Conservation (phyloP, 768 basidiomycete genomes). For the Nidularia pulvinata region DNA sequence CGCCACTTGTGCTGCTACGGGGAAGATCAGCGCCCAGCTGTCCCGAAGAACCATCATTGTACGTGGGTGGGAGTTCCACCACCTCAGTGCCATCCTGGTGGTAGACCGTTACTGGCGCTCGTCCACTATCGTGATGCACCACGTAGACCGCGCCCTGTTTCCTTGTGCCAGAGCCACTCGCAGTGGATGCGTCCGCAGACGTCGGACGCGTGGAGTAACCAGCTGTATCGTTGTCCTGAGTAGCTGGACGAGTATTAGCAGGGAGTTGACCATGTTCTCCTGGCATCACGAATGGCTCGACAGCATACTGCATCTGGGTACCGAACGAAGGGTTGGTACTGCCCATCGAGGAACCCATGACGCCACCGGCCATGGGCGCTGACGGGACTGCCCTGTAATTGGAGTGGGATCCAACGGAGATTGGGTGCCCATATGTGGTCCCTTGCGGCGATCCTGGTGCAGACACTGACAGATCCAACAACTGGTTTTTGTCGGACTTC, state of each 20-base stretch:
- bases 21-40: conserved; percentile 8
- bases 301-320: conserved; percentile 23
- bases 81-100: conserved; percentile 54
- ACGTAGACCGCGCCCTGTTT: conserved; percentile 43
- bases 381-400: conserved; percentile 26
- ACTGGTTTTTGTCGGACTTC: conserved; percentile 15
- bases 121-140: conserved; percentile 60
- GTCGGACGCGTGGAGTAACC: neutral
- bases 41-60: conserved; percentile 20
- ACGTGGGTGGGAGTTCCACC: conserved; percentile 60
- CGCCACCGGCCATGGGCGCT: conserved; percentile 1
- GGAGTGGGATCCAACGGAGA: conserved; percentile 6
- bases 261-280: conserved; percentile 24
- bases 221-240: too few relatives aligned
- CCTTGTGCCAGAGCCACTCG: conserved; percentile 1
- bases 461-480: conserved; percentile 21
- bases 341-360: conserved; percentile 4
- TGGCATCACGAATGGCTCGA: conserved; percentile 44
- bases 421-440: conserved; percentile 10
- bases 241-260: neutral
- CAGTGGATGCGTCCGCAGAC: conserved; percentile 4
- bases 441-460: conserved; percentile 15
- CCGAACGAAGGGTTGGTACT: conserved; percentile 6
- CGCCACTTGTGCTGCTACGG: conserved; percentile 7
- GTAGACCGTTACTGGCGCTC: conserved; percentile 57